phyloP scores from a whole-genome alignment of 352 stramenopile genomes.

The Globisporangium polare region DNA sequence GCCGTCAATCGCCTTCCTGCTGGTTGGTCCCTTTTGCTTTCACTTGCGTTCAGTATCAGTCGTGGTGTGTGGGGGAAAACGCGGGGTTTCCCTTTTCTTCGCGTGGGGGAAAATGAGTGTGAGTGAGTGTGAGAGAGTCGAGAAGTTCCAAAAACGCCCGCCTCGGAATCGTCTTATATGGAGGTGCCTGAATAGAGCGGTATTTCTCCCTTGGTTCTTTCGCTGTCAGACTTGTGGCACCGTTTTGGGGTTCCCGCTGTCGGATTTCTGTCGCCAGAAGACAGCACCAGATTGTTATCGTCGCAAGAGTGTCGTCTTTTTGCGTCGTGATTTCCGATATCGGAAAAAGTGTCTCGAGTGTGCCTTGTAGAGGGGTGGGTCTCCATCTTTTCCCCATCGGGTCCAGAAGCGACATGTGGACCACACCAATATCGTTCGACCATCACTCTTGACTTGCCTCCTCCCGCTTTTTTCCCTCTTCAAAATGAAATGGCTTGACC shows the following conservation, averaged over 20 bases:
- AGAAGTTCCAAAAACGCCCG: slow-evolving; percentile 1
- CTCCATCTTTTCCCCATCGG: not conserved
- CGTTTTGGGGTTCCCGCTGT: too few relatives aligned
- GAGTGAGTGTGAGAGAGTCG: not conserved
- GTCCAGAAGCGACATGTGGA: not conserved
- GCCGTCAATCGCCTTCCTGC: not conserved
- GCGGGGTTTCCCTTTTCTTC: not conserved
- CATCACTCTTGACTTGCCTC: not conserved
- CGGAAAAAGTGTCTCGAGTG: too few relatives aligned
- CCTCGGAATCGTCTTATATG: too few relatives aligned
- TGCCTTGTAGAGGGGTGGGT: too few relatives aligned
- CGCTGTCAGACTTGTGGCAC: too few relatives aligned
- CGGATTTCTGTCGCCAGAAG: too few relatives aligned
- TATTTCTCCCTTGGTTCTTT: too few relatives aligned
- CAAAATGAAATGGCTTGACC: slow-evolving; percentile 1
- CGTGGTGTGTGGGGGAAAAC: slow-evolving; percentile 2
- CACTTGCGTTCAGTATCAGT: slow-evolving; percentile 9
- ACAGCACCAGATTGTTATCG: too few relatives aligned
- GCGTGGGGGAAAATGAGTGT: not conserved
- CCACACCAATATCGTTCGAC: not conserved
- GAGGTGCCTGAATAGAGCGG: too few relatives aligned
- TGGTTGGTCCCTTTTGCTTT: not conserved
- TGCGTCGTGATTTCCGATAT: too few relatives aligned
- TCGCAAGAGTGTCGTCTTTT: too few relatives aligned
- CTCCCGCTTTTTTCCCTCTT: not conserved